Percentiles rank a stretch among this genome's conserved stretches.
phyloP scores from a whole-genome alignment of 805 yeast genomes.

The Metschnikowia borealis region DNA sequence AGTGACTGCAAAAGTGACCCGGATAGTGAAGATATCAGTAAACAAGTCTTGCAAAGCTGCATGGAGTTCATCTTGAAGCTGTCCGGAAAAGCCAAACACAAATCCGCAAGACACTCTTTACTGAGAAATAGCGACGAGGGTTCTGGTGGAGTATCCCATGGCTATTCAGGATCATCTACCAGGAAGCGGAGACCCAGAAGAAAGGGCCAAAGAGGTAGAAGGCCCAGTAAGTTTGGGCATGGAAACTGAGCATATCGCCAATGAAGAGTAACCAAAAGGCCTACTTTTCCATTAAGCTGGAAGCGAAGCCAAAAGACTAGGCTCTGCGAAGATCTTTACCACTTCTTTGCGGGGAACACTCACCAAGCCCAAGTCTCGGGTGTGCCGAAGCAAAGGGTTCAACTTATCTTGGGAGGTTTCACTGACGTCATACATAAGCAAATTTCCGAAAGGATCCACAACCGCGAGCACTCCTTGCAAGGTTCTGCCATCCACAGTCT shows the following conservation, averaged over 20 bases:
- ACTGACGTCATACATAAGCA: constrained; percentile 31
- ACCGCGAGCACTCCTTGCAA: constrained; percentile 39
- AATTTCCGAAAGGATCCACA: constrained; percentile 42
- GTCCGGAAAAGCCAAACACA: neutral
- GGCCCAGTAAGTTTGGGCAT: neutral
- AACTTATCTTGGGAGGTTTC: constrained; percentile 31
- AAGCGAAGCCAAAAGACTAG: neutral
- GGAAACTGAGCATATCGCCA: neutral
- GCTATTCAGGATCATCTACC: neutral
- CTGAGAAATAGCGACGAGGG: neutral
- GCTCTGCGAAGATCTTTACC: constrained; percentile 9
- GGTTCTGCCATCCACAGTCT: constrained; percentile 27
- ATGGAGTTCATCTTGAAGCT: constrained; percentile 11
- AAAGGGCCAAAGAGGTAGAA: neutral
- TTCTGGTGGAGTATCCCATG: neutral
- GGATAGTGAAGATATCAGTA: constrained; percentile 4
- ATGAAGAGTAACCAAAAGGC: neutral
- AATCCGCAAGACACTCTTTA: neutral
- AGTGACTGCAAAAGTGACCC: constrained; percentile 4
- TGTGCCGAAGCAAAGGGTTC: constrained; percentile 19
- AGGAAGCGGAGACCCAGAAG: neutral
- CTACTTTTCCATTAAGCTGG: neutral
- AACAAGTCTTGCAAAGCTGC: constrained; percentile 10
- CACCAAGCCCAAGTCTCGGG: constrained; percentile 24
- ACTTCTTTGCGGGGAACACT: constrained; percentile 23